A percentile compares a stretch with the other conserved stretches of the same genome.
Evolutionary conservation across 2,329 filamentous ascomycete genomes (phyloP).

Genomic region (Penicillium sp.): DNA sequence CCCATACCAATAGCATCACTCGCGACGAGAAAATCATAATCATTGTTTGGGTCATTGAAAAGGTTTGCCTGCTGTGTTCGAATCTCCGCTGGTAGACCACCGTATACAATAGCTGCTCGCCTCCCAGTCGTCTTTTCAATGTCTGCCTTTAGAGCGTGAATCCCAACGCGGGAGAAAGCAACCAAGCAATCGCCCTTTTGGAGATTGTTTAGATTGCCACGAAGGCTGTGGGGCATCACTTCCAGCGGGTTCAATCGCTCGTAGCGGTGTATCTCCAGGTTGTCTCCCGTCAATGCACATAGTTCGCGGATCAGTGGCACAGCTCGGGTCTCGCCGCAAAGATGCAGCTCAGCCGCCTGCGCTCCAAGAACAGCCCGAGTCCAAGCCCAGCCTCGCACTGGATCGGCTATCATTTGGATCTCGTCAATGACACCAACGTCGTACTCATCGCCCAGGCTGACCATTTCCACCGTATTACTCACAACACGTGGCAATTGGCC

Average conservation of each 20-base stretch:
- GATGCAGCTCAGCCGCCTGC: slow-evolving; percentile 81
- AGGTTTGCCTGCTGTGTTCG: slow-evolving; percentile 84
- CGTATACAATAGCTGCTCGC: slow-evolving; percentile 90
- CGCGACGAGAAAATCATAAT: slow-evolving; percentile 91
- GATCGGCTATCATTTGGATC: slow-evolving; percentile 91
- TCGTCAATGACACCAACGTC: slow-evolving; percentile 97
- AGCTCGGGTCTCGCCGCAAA: slow-evolving; percentile 85
- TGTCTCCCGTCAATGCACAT: slow-evolving; percentile 75
- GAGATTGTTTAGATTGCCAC: slow-evolving; percentile 63
- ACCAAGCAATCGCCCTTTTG: slow-evolving; percentile 90
- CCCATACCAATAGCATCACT: slow-evolving; percentile 98
- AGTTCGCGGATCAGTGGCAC: slow-evolving; percentile 75
- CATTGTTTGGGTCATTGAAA: slow-evolving; percentile 93
- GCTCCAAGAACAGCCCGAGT: slow-evolving; percentile 85
- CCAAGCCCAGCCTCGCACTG: slow-evolving; percentile 87
- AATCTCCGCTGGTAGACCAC: slow-evolving; percentile 85
- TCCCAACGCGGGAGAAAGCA: slow-evolving; percentile 74
- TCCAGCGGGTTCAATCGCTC: slow-evolving; percentile 75
- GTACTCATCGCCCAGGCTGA: slow-evolving; percentile 56
- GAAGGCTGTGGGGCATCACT: slow-evolving; percentile 62
- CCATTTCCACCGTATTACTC: slow-evolving; percentile 95
- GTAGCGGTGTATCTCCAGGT: slow-evolving; percentile 77
- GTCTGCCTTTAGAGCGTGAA: slow-evolving; percentile 73
- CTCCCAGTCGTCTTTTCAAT: slow-evolving; percentile 74
- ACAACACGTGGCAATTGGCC: slow-evolving; percentile 58